Conservation (phyloP, 1,284 basidiomycete genomes). For the Apiotrichum siamense region DNA sequence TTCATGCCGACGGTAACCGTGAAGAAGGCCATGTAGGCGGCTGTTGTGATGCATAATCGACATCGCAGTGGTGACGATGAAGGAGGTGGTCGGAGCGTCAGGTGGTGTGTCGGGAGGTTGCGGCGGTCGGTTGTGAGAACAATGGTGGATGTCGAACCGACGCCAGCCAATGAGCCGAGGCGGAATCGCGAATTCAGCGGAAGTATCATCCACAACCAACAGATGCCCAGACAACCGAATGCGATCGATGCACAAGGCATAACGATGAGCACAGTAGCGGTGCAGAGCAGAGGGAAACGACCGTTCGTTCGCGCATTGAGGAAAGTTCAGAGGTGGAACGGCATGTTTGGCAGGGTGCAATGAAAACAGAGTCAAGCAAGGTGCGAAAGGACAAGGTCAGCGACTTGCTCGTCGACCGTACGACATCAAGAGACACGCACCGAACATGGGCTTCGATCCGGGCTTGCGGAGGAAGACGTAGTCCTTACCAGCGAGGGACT, state of each 20-base stretch:
- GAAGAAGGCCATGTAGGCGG: slow-evolving; percentile 42
- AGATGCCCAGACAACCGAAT: too few species aligned
- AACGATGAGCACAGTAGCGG: too few species aligned
- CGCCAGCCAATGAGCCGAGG: background rate
- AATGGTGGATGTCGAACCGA: background rate
- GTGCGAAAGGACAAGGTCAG: slow-evolving; percentile 4
- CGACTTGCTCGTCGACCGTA: background rate
- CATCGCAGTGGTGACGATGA: background rate
- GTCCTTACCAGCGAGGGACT: slow-evolving; percentile 34
- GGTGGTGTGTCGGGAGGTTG: background rate
- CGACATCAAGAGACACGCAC: slow-evolving; percentile 24
- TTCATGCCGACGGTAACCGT: slow-evolving; percentile 33
- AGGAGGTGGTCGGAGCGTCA: background rate
- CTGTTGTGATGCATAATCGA: slow-evolving; percentile 15
- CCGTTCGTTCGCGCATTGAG: too few species aligned
- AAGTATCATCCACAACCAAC: too few species aligned
- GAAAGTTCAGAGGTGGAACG: too few species aligned
- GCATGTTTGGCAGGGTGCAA: background rate
- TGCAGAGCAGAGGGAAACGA: too few species aligned
- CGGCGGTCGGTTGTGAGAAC: background rate
- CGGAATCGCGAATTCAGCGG: too few species aligned
- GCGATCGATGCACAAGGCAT: too few species aligned
- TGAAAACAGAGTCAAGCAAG: background rate
- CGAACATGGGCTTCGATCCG: slow-evolving; percentile 40
- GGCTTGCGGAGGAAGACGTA: slow-evolving; percentile 40